Conservation (phyloP, 2,329 filamentous ascomycete genomes). For the Chrysosporium keratinophilum region DNA sequence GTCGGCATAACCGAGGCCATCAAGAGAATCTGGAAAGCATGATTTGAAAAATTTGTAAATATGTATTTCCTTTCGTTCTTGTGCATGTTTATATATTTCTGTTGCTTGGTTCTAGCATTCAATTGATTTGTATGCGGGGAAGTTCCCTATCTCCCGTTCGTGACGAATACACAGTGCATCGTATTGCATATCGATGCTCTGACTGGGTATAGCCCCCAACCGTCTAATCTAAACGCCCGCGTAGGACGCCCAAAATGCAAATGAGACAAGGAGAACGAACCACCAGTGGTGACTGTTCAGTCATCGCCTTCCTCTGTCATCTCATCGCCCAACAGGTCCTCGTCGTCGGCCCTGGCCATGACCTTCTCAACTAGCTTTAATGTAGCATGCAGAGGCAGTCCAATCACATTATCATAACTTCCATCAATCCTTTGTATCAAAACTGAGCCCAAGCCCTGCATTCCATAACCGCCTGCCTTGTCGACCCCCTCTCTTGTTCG, state of each 20-base stretch:
- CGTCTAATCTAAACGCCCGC: not conserved
- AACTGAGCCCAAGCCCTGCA: conserved; percentile 80
- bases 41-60: conserved; percentile 22
- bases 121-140: not conserved
- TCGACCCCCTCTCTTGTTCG: conserved; percentile 80
- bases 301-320: conserved; percentile 35
- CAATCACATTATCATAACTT: conserved; percentile 86
- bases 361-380: conserved; percentile 79
- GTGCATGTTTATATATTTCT: conserved; percentile 22
- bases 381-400: conserved; percentile 68
- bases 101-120: not conserved
- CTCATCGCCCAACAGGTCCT: conserved; percentile 43
- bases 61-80: conserved; percentile 18
- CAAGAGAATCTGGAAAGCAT: conserved; percentile 78
- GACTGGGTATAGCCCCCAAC: not conserved
- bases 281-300: not conserved
- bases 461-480: conserved; percentile 91
- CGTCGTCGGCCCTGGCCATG: conserved; percentile 62
- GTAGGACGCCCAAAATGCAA: not conserved
- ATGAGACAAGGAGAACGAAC: not conserved
- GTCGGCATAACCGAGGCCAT: conserved; percentile 85
- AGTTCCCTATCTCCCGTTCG: not conserved
- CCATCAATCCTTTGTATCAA: conserved; percentile 84
- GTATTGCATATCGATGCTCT: not conserved
- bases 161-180: no score